Conservation (phyloP, 805 yeast species). For the Ogataea nakhonphanomensis region DNA sequence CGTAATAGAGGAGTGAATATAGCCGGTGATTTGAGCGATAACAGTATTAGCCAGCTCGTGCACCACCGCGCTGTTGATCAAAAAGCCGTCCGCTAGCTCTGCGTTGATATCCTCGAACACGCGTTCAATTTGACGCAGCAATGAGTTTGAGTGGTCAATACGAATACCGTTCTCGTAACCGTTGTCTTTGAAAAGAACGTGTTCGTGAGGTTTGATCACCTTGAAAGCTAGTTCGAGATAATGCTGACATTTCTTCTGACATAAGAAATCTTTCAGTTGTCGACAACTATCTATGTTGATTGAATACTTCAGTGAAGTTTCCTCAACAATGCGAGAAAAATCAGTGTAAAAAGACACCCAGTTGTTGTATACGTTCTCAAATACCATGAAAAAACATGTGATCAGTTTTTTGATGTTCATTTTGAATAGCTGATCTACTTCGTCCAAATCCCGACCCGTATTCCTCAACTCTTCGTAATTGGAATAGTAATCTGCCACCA, state of each 20-base stretch:
- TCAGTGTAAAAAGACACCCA: slow-evolving; percentile 33
- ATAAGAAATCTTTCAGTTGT: slow-evolving; percentile 22
- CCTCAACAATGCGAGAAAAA: slow-evolving; percentile 25
- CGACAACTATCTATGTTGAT: slow-evolving; percentile 22
- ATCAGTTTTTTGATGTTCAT: slow-evolving; percentile 27
- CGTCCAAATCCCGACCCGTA: slow-evolving; percentile 14
- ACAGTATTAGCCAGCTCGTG: slow-evolving; percentile 18
- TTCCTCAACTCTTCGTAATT: slow-evolving; percentile 18
- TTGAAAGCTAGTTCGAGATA: slow-evolving; percentile 7
- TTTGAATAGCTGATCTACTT: slow-evolving; percentile 24
- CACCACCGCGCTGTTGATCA: slow-evolving; percentile 23
- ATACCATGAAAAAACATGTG: slow-evolving; percentile 27
- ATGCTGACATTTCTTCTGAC: slow-evolving; percentile 9
- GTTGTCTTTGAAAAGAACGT: slow-evolving; percentile 20
- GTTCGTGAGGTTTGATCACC: slow-evolving; percentile 18
- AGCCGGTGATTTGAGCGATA: slow-evolving; percentile 16
- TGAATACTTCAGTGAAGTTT: slow-evolving; percentile 13
- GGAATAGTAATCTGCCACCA: slow-evolving; percentile 19
- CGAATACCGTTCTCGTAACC: slow-evolving; percentile 13
- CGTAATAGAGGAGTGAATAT: slow-evolving; percentile 20
- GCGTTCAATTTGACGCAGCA: slow-evolving; percentile 12
- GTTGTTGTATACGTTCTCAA: slow-evolving; percentile 24
- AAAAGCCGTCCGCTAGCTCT: slow-evolving; percentile 12
- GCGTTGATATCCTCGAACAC: slow-evolving; percentile 15
- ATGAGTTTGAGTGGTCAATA: slow-evolving; percentile 4